Conservation (phyloP, 352 stramenopile genomes). For the Pythium pectinolyticum region DNA sequence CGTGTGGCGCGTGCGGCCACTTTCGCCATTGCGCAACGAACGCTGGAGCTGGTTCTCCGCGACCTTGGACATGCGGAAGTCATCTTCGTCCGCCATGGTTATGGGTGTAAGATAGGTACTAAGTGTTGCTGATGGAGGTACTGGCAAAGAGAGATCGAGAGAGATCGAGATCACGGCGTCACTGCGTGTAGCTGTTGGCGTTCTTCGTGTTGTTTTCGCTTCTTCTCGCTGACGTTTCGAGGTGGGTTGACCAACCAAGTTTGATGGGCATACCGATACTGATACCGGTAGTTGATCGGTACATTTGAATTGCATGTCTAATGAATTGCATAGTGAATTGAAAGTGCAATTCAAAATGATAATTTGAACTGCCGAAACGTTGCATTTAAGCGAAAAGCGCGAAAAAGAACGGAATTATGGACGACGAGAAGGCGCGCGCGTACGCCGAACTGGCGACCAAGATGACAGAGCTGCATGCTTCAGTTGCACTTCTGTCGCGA, state of each 20-base stretch:
- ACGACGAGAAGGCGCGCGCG: constrained; percentile 66
- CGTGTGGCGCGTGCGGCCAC: constrained; percentile 85
- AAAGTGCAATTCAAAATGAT: constrained; percentile 18
- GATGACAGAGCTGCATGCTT: constrained; percentile 79
- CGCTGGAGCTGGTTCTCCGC: constrained; percentile 78
- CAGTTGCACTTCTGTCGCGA: constrained; percentile 60
- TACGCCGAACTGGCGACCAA: constrained; percentile 67
- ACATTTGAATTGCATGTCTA: neutral
- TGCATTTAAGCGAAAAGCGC: neutral
- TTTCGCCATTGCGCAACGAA: constrained; percentile 76
- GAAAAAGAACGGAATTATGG: constrained; percentile 38
- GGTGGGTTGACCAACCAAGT: constrained; percentile 30
- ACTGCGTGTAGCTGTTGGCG: too few relatives aligned
- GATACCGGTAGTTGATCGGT: neutral
- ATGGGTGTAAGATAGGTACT: too few relatives aligned
- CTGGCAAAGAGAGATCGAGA: neutral
- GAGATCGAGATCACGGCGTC: neutral
- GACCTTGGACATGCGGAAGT: constrained; percentile 74
- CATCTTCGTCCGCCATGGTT: constrained; percentile 53
- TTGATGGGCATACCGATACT: constrained; percentile 8
- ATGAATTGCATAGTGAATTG: constrained; percentile 14
- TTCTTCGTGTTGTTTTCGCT: too few relatives aligned
- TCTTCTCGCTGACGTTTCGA: constrained; percentile 3
- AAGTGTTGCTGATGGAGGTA: neutral
- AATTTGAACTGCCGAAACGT: too few relatives aligned